Base-by-base conservation (phyloP, 495 filamentous ascomycete genomes). In the Penicillium argentinense region DNA sequence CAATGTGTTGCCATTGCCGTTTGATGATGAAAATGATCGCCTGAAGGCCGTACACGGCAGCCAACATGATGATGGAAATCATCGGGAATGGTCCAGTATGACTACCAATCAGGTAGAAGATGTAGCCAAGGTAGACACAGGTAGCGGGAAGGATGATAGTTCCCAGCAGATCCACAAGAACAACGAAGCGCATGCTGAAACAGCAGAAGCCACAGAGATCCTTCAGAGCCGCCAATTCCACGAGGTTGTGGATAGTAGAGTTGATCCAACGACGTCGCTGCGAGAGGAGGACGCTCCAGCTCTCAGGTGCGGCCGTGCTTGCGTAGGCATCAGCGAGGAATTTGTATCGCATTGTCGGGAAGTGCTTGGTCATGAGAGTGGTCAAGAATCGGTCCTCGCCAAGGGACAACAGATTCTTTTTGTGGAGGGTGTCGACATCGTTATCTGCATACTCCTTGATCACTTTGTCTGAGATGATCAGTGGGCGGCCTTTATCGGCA, bases 241-340 rank as follows among this genome's bases (percentile, higher is more conserved):
- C 85, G 57, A 98, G 63, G 60, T 98, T 98, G 77, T 98, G 93
- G 40, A 98, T 81, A 17, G 93, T 98, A 2, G 92, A 97, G 68
- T 98, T 98, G 69, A 98, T 98, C 93, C 93, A 98, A 43, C 93
- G 83, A 69, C 93, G 89, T 67, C 93, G 79, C 67, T 98, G 93
- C 14, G 93, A 98, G 17, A 98, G 74, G 49, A 97, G 73, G 29
- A 98, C 88, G 56, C 81, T 84, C 90, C 91, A 98, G 13, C 83
- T 87, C 56, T 97, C 91, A 14, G 93, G 93, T 1, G 95, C 93
- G 33, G 91, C 91, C 14, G 93, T 98, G 49, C 83, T 83, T 43
- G 92, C 93, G 64, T 87, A 92, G 17, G 93, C 93, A 68, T 95
- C 88, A 16, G 91, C 83, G 41, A 96, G 77, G 71, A 97, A 98